A percentile compares a stretch with the other conserved stretches of the same genome.
Evolutionary conservation across 805 yeast species (phyloP).

Genomic region (Ogataea siamensis): DNA sequence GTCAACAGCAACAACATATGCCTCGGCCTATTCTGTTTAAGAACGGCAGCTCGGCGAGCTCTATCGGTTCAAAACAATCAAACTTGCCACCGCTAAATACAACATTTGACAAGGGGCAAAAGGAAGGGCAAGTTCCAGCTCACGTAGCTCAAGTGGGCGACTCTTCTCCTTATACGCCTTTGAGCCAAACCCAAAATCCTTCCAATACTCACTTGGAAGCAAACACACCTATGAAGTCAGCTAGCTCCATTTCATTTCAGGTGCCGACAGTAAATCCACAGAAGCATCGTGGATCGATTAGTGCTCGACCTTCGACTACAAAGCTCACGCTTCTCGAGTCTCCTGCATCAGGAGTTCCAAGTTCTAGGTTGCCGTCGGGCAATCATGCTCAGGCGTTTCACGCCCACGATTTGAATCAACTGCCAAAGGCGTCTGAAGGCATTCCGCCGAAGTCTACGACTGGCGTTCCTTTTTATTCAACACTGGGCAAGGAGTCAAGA

Average conservation of each 20-base stretch:
- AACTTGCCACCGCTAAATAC: conserved; percentile 27
- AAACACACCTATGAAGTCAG: conserved; percentile 20
- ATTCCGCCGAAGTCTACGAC: background rate
- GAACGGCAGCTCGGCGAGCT: conserved; percentile 14
- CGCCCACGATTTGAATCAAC: conserved; percentile 1
- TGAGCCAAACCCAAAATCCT: conserved; percentile 1
- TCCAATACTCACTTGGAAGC: conserved; percentile 8
- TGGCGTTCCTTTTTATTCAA: background rate
- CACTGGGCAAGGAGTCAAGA: conserved; percentile 1
- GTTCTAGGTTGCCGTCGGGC: conserved; percentile 29
- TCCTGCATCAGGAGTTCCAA: conserved; percentile 28
- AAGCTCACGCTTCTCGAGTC: conserved; percentile 26
- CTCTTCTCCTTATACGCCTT: conserved; percentile 3
- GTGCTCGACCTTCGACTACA: conserved; percentile 48
- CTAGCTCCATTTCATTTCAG: conserved; percentile 44
- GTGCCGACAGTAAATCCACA: conserved; percentile 39
- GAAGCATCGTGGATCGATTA: conserved; percentile 57
- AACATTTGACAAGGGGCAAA: conserved; percentile 7
- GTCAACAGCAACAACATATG: conserved; percentile 3
- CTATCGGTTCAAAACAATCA: conserved; percentile 16
- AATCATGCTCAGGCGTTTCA: conserved; percentile 12
- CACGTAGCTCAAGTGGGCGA: conserved; percentile 3
- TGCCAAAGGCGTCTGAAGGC: background rate
- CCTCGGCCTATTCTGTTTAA: conserved; percentile 26
- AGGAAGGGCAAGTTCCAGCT: background rate